Conservation (phyloP, 768 basidiomycete genomes). For the Amyloporia xantha region DNA sequence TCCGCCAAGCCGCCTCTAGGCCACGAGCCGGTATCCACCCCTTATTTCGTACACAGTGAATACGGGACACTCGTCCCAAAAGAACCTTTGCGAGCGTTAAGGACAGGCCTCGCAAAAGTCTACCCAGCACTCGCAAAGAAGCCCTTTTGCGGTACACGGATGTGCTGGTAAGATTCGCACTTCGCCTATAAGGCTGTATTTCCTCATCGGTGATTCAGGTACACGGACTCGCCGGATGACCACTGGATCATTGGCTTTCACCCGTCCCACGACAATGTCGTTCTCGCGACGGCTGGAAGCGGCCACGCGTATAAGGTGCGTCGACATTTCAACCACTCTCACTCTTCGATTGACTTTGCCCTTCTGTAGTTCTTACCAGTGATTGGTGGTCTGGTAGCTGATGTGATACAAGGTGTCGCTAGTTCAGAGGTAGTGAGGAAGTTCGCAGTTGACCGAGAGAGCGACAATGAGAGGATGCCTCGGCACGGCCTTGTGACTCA, state of each 20-base stretch:
- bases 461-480: conserved; percentile 1
- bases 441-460: conserved; percentile 57
- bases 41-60: conserved; percentile 60
- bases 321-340: neutral
- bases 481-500: conserved; percentile 9
- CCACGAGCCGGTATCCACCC: conserved; percentile 54
- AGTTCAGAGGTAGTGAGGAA: conserved; percentile 42
- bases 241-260: conserved; percentile 87
- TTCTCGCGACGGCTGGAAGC: conserved; percentile 83
- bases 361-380: conserved; percentile 81
- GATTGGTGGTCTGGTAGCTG: conserved; percentile 71
- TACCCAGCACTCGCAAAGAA: conserved; percentile 77
- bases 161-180: conserved; percentile 71
- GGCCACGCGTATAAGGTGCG: conserved; percentile 83
- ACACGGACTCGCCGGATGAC: conserved; percentile 79
- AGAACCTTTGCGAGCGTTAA: conserved; percentile 40
- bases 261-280: conserved; percentile 47
- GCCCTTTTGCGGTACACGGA: conserved; percentile 62
- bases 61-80: conserved; percentile 53
- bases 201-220: conserved; percentile 44
- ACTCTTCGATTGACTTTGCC: too few relatives aligned
- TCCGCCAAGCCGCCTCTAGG: too few relatives aligned
- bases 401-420: conserved; percentile 61
- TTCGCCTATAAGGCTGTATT: conserved; percentile 5
- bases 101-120: conserved; percentile 44